Evolutionary conservation across 1,139 yeast genomes (phyloP).

Genomic region (Geotrichum australiense): DNA sequence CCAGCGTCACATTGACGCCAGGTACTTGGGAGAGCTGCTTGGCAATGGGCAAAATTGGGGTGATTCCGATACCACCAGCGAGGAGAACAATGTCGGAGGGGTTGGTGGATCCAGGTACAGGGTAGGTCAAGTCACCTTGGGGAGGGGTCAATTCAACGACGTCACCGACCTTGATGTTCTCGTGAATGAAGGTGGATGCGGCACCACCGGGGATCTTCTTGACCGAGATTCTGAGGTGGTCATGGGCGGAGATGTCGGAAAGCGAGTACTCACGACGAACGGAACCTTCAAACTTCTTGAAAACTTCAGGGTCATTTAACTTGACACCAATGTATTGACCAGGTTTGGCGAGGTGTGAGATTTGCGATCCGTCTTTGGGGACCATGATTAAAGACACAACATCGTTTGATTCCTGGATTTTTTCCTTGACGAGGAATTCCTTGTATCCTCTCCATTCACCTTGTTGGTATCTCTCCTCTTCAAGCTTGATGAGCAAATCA

Average conservation of each 20-base stretch:
- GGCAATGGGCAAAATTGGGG: conserved; percentile 52
- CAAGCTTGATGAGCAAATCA: conserved; percentile 51
- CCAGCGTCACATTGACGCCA: conserved; percentile 19
- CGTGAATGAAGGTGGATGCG: conserved; percentile 50
- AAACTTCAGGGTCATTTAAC: conserved; percentile 36
- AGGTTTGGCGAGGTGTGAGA: conserved; percentile 36
- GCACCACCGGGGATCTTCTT: conserved; percentile 43
- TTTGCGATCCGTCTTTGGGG: conserved; percentile 41
- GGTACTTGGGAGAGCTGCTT: conserved; percentile 28
- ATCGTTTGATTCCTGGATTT: conserved; percentile 41
- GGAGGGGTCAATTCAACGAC: conserved; percentile 51
- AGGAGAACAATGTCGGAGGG: conserved; percentile 40
- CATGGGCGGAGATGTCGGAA: conserved; percentile 33
- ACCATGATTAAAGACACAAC: conserved; percentile 49
- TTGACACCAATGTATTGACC: conserved; percentile 62
- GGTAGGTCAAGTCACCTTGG: conserved; percentile 46
- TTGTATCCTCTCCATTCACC: conserved; percentile 52
- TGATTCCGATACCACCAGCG: conserved; percentile 64
- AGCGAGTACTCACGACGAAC: conserved; percentile 49
- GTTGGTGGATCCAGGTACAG: conserved; percentile 27
- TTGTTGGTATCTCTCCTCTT: conserved; percentile 40
- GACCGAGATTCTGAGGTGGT: conserved; percentile 50
- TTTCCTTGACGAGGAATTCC: conserved; percentile 42
- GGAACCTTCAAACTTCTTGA: conserved; percentile 17
- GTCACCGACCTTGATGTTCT: conserved; percentile 45